These are phyloP conservation scores for Hemileccinum impolitum DNA, from an alignment of 768 basidiomycete species.

Conservation along the genomic window DNA sequence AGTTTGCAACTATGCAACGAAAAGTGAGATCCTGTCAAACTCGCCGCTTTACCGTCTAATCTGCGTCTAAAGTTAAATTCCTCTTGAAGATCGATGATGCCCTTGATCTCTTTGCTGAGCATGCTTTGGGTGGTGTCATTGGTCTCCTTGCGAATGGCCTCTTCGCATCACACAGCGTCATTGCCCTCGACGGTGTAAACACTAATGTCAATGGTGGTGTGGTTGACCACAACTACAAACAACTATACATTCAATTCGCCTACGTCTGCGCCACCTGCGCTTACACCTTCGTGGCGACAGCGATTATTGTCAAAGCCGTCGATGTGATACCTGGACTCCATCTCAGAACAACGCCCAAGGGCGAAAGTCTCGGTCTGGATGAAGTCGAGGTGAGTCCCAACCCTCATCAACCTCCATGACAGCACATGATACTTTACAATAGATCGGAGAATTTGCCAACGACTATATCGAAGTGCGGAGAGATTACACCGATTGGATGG, in stretches of 20 bases:
- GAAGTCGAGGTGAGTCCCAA: slow-evolving; percentile 58
- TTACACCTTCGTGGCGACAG: slow-evolving; percentile 63
- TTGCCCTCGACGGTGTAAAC: slow-evolving; percentile 66
- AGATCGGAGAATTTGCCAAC: slow-evolving; percentile 69
- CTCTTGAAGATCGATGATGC: slow-evolving; percentile 78
- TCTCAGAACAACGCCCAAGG: slow-evolving; percentile 50
- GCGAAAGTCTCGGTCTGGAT: slow-evolving; percentile 63
- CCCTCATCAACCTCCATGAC: background rate
- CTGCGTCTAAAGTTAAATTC: slow-evolving; percentile 53
- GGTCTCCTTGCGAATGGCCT: slow-evolving; percentile 72
- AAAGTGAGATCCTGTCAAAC: slow-evolving; percentile 43
- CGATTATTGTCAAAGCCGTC: slow-evolving; percentile 53
- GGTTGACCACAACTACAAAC: slow-evolving; percentile 74
- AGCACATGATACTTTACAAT: background rate
- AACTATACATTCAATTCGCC: slow-evolving; percentile 74
- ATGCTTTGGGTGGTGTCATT: slow-evolving; percentile 80
- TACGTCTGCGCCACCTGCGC: slow-evolving; percentile 55
- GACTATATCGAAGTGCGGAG: slow-evolving; percentile 70
- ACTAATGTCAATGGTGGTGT: slow-evolving; percentile 56
- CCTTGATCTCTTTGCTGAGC: slow-evolving; percentile 89
- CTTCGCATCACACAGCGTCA: slow-evolving; percentile 65
- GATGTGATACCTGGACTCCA: slow-evolving; percentile 58
- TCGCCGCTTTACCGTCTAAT: slow-evolving; percentile 9
- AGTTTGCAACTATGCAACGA: slow-evolving; percentile 81
- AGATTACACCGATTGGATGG: slow-evolving; percentile 55